Evolutionary conservation across 495 filamentous ascomycete genomes (phyloP).

Genomic region (Apiosordaria backusii): DNA sequence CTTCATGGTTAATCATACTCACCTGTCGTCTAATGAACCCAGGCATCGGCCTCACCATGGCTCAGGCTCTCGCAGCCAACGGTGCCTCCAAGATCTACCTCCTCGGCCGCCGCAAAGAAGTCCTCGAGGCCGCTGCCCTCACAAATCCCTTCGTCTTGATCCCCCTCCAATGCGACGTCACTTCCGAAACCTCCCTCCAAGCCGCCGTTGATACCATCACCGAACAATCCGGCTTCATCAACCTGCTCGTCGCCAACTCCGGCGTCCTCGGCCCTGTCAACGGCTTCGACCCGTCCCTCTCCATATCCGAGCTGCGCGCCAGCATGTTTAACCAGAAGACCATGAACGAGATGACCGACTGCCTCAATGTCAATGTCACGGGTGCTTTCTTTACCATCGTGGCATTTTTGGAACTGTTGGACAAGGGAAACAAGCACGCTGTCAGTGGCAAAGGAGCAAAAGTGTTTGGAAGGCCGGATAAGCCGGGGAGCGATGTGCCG

Average conservation of each 20-base stretch:
- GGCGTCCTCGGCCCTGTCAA: conserved; percentile 45
- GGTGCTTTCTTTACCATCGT: conserved; percentile 59
- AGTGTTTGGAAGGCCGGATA: conserved; percentile 27
- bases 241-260: conserved; percentile 64
- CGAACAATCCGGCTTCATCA: conserved; percentile 46
- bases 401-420: conserved; percentile 62
- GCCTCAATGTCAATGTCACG: conserved; percentile 57
- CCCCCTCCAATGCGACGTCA: conserved; percentile 62
- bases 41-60: conserved; percentile 66
- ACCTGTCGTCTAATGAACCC: not conserved
- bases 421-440: conserved; percentile 55
- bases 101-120: conserved; percentile 55
- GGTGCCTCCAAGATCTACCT: conserved; percentile 69
- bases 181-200: conserved; percentile 57
- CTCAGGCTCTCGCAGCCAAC: conserved; percentile 58
- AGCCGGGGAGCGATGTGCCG: conserved; percentile 28
- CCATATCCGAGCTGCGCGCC: conserved; percentile 39
- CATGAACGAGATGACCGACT: conserved; percentile 50
- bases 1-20: too few species aligned
- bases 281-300: conserved; percentile 32
- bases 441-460: conserved; percentile 34
- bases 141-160: conserved; percentile 42
- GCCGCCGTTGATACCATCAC: conserved; percentile 51
- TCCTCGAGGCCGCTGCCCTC: conserved; percentile 44
- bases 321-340: conserved; percentile 39